Conservation (phyloP, 1,284 basidiomycete species). For the Naganishia liquefaciens region DNA sequence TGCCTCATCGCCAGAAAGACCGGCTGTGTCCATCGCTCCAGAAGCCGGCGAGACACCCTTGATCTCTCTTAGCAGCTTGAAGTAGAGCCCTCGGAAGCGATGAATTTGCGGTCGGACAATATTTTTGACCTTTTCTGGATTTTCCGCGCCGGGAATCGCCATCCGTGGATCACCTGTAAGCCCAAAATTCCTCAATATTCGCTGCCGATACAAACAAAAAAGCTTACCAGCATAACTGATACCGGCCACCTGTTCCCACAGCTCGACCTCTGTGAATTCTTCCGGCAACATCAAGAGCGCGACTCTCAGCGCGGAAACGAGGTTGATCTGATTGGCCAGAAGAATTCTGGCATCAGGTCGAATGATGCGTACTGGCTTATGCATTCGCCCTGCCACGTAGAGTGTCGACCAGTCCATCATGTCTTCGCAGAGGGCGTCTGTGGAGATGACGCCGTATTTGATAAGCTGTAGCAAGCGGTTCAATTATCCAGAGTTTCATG, state of each 20-base stretch:
- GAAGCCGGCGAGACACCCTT: slow-evolving; percentile 62
- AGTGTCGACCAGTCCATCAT: slow-evolving; percentile 89
- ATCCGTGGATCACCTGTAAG: slow-evolving; percentile 81
- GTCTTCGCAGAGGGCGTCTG: slow-evolving; percentile 85
- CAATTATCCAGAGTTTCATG: not conserved
- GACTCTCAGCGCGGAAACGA: slow-evolving; percentile 81
- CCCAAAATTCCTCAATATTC: not conserved
- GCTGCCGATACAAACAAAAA: not conserved
- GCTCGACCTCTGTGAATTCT: slow-evolving; percentile 70
- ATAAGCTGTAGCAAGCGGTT: slow-evolving; percentile 53
- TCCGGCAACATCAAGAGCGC: slow-evolving; percentile 68
- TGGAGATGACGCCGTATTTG: slow-evolving; percentile 96
- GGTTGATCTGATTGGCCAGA: slow-evolving; percentile 88
- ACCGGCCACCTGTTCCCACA: slow-evolving; percentile 83
- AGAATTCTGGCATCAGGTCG: slow-evolving; percentile 66
- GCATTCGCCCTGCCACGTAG: slow-evolving; percentile 93
- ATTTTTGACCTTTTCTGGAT: slow-evolving; percentile 89
- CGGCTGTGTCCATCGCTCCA: slow-evolving; percentile 2
- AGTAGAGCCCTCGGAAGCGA: slow-evolving; percentile 86
- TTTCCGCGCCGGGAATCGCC: slow-evolving; percentile 84
- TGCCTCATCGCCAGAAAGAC: slow-evolving; percentile 29
- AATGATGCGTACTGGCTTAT: slow-evolving; percentile 68
- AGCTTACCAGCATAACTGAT: slow-evolving; percentile 69
- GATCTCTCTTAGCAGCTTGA: slow-evolving; percentile 70
- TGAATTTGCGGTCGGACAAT: slow-evolving; percentile 75